phyloP scores from a whole-genome alignment of 768 basidiomycete genomes.

The Hericium alpestre region DNA sequence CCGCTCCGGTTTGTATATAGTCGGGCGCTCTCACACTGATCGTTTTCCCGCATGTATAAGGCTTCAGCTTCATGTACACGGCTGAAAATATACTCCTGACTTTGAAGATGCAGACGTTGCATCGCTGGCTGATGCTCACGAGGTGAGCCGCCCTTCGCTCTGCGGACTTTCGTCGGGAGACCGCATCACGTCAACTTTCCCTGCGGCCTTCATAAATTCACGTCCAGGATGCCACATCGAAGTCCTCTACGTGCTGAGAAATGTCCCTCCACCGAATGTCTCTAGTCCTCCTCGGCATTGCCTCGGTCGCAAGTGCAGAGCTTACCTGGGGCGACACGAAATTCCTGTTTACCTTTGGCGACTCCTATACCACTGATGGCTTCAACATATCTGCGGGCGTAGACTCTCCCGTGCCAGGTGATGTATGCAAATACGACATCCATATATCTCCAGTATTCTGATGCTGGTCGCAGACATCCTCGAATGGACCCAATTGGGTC shows the following conservation, averaged over 20 bases:
- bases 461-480: constrained; percentile 32
- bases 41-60: too few species aligned
- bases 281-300: background rate
- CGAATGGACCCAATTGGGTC: constrained; percentile 58
- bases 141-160: background rate
- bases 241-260: background rate
- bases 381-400: constrained; percentile 50
- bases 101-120: too few species aligned
- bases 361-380: constrained; percentile 51
- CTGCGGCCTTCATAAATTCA: background rate
- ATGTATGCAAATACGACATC: constrained; percentile 25
- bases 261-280: background rate
- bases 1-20: too few species aligned
- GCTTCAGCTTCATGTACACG: too few species aligned
- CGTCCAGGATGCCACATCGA: background rate
- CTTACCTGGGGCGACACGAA: constrained; percentile 43
- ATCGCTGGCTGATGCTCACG: background rate
- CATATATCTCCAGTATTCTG: background rate
- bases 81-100: too few species aligned
- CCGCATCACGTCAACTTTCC: background rate
- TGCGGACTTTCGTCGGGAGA: background rate
- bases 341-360: constrained; percentile 52
- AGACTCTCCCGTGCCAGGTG: constrained; percentile 39
- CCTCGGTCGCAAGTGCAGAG: background rate
- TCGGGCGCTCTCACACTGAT: too few species aligned